These are phyloP conservation scores for Ilex asprella DNA, from an alignment of 257 asterid species.

Conservation along the genomic window DNA sequence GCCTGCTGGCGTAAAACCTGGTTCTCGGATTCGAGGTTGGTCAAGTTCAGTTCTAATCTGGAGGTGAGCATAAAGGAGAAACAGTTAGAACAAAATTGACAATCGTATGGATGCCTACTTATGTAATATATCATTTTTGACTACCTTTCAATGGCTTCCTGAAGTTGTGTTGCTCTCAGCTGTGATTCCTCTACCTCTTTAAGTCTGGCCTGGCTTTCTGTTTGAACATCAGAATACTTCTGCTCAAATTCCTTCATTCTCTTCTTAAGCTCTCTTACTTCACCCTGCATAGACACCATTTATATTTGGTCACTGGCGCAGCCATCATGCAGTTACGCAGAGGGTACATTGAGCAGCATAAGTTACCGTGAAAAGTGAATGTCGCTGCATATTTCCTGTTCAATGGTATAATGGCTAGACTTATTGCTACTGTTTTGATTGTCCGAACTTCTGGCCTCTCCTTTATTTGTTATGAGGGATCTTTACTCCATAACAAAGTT, in stretches of 20 bases:
- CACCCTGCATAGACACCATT: slow-evolving; percentile 43
- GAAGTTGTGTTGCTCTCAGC: slow-evolving; percentile 53
- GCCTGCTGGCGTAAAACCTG: slow-evolving; percentile 93
- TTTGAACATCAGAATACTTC: slow-evolving; percentile 46
- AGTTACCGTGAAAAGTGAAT: too few species aligned
- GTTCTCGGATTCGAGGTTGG: slow-evolving; percentile 89
- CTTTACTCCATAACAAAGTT: too few species aligned
- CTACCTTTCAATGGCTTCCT: slow-evolving; percentile 80
- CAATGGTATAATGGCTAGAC: too few species aligned
- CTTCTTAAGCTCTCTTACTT: slow-evolving; percentile 53
- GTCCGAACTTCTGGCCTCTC: too few species aligned
- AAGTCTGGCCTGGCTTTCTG: slow-evolving; percentile 49
- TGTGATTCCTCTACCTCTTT: slow-evolving; percentile 76
- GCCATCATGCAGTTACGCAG: too few species aligned
- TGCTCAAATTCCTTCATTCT: slow-evolving; percentile 57
- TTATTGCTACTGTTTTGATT: too few species aligned
- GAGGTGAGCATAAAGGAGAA: slow-evolving; percentile 19
- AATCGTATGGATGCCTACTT: slow-evolving; percentile 11
- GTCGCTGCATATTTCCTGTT: too few species aligned
- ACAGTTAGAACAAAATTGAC: slow-evolving; percentile 16
- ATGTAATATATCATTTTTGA: slow-evolving; percentile 7
- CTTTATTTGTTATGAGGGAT: too few species aligned
- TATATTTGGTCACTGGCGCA: slow-evolving; percentile 4
- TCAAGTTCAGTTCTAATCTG: slow-evolving; percentile 69
- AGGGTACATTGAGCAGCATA: too few species aligned